Base-by-base conservation (phyloP, 108 stramenopile genomes). In the Conticribra weissflogii region DNA sequence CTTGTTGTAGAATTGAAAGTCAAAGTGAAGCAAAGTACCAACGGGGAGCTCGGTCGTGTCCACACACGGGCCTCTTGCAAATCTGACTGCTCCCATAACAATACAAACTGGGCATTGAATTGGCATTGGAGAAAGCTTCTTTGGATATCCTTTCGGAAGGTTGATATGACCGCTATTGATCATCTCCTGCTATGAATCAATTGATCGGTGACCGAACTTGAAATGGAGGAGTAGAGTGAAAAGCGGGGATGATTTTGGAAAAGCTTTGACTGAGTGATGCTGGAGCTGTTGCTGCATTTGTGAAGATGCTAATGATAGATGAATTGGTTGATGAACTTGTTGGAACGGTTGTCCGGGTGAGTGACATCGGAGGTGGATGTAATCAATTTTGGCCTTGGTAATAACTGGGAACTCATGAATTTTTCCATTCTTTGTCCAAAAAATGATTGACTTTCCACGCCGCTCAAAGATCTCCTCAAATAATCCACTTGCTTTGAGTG, bases 1-100 rank as follows among this genome's bases (percentile, higher is more conserved):
- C 15, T n/a, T n/a, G 31, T 68, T 68, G 15, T 15, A 68, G 19
- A 69, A 69, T 3, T 56, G 30, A 29, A 36, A 59, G 32, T 69
- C 68, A 59, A 69, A 3, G 23, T 69, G 68, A 12, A 33, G 50
- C 9, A 28, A 3, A 21, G 33, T 47, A 19, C 68, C 68, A 3
- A 52, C 2, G 18, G 57, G 68, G 4, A 60, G 30, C 3, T 14
- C 28, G 16, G 68, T 60, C 44, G 29, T 34, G 41, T 60, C 68
- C 24, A 15, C 34, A 12, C 29, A 19, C 15, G 23, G 22, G 18
- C 29, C 41, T 32, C 59, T 33, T 23, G 68, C 49, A 2, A 66
- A 19, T 46, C 53, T 66, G 5, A 51, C 32, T 19, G 50, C 50
- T 1, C 51, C 12, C 1, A 51, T 28, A 24, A 46, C 50, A 22